Evolutionary conservation across 2,329 filamentous ascomycete species (phyloP), one percentile per base, ranked within the genome.

Genomic region (Neonectria coccinea): DNA sequence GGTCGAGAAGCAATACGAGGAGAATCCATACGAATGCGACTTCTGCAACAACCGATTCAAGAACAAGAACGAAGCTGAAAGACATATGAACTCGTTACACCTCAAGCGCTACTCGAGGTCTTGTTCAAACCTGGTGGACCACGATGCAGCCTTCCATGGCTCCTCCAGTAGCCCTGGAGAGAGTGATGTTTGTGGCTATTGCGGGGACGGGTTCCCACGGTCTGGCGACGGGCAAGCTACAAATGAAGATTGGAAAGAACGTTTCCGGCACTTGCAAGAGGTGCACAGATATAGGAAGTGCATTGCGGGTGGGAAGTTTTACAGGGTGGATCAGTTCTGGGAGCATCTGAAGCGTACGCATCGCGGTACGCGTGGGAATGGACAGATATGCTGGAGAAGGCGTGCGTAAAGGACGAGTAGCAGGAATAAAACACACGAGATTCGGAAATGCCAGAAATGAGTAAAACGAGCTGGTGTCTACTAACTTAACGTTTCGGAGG

Each of bases 31-130:
- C 78, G 92, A 92, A 67, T 98, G 95, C 79, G 87, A 89, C 31
- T 98, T 93, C 78, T 98, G 95, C 78, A 91, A 92, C 44, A 97
- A 97, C 77, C 90, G 95, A 11, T 98, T 98, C 84, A 98, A 98
- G 81, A 98, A 98, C 82, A 98, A 98, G 81, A 98, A 98, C 74
- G 96, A 98, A 81, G 94, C 94, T 2, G 95, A 98, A 79, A 29
- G 9, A 29, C 8, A 29, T 10, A 29, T 10, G 31, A 12, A 33
- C 31, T 33, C 31, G 11, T 2, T 12, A 33, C 31, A 33, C 31
- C 31, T 10, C 10, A 31, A 25, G 25, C 33, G 14, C 12, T 36
- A 39, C 36, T n/a, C 10, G 2, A n/a, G 12, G 36, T 39, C 36
- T 39, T n/a, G 14, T 39, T 39, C 16, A 6, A 39, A 39, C 6